These are phyloP conservation scores for Polyporus tsugae DNA, from an alignment of 1,284 basidiomycete genomes.

Conservation along the genomic window DNA sequence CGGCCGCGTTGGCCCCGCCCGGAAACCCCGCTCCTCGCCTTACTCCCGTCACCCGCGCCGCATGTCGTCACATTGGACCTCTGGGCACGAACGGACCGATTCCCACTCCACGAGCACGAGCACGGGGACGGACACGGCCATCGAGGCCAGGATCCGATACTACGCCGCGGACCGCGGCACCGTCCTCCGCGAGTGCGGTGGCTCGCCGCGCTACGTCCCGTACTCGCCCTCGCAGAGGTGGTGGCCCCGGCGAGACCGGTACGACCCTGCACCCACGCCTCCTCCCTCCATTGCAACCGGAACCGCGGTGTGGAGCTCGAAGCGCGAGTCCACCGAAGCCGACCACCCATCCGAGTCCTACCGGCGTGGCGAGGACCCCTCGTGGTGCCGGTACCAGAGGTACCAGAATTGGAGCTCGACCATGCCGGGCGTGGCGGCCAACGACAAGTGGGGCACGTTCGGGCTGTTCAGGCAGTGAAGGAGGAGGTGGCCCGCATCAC, in stretches of 20 bases:
- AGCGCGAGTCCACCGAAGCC: neutral
- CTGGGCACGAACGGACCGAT: neutral
- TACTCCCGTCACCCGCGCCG: conserved; percentile 12
- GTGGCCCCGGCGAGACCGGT: neutral
- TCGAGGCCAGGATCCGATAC: conserved; percentile 20
- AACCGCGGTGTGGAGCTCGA: neutral
- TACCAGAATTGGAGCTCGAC: conserved; percentile 16
- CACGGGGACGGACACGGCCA: conserved; percentile 5
- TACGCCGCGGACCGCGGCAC: conserved; percentile 25
- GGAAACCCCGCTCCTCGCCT: conserved; percentile 3
- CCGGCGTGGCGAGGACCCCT: conserved; percentile 3
- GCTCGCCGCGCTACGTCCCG: conserved; percentile 29
- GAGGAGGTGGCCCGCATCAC: neutral
- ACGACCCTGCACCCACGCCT: conserved; percentile 1
- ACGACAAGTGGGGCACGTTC: conserved; percentile 21
- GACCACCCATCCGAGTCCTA: neutral
- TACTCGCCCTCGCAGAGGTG: conserved; percentile 21
- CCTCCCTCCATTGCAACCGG: neutral
- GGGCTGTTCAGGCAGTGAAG: conserved; percentile 21
- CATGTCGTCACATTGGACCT: neutral
- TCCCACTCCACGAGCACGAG: neutral
- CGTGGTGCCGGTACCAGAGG: conserved; percentile 17
- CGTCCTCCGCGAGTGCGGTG: conserved; percentile 10
- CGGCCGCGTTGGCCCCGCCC: conserved; percentile 6
- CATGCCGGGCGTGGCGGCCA: conserved; percentile 6